Evolutionary conservation across 2,329 filamentous ascomycete genomes (phyloP), one percentile per base, ranked within the genome.

Genomic region (Nectriaceae sp.): DNA sequence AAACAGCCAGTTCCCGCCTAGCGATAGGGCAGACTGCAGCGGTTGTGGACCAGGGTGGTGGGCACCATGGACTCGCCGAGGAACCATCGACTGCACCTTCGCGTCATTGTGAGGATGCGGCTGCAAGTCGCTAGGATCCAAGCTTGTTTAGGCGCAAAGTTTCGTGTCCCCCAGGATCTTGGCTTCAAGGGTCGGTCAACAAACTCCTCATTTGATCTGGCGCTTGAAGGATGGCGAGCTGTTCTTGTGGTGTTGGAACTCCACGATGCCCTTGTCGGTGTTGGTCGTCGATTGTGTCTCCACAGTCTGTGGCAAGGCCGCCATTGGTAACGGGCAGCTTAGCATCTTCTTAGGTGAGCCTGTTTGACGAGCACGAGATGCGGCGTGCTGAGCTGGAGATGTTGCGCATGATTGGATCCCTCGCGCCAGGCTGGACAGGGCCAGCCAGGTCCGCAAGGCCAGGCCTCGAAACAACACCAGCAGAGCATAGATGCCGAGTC

Each of bases 101-200:
- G 59, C 60, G 54, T 61, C 59, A 61, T 60, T 42, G 52, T 52
- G 40, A 48, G 40, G 45, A 49, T 53, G 46, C 35, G 50, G 55
- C 33, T 47, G 56, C 44, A 53, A 35, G 46, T 47, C 43, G 47
- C 43, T 33, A 42, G 21, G 35, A 50, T 39, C 51, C 57, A 62
- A 49, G 16, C 57, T 52, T 46, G 29, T 45, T 61, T 42, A 39
- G 47, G 55, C 35, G 20, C 43, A 41, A 50, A 45, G 20, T 21
- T 46, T 49, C 43, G 39, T 21, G 40, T 31, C 43, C 40, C 49
- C 54, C 52, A 48, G 49, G 36, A 35, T 21, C 29, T 16, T 39
- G 40, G 21, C 24, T 44, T 35, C 47, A 41, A 40, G 26, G 16
- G 48, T 49, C 47, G 33, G 55, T 53, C 50, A 52, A 47, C 57